Percentiles rank a stretch among this genome's conserved stretches.
These are phyloP conservation scores for Dactylorhiza incarnata DNA, from an alignment of 106 monocot genomes.

Conservation along the genomic window DNA sequence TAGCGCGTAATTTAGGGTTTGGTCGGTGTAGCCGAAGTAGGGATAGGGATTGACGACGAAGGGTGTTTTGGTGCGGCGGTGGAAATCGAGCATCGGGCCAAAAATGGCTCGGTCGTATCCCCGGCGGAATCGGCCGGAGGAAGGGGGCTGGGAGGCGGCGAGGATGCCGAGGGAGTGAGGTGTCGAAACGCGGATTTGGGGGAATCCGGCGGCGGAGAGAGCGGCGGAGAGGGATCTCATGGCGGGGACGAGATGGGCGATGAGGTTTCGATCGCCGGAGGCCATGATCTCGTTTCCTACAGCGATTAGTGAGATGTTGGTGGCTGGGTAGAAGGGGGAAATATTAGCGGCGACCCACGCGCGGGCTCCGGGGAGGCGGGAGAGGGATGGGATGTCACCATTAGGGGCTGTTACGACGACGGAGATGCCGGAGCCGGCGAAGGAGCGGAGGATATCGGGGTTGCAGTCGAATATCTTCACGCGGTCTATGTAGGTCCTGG, in stretches of 20 bases:
- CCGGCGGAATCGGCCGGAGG: slow-evolving; percentile 49
- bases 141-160: slow-evolving; percentile 52
- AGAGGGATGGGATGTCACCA: slow-evolving; percentile 55
- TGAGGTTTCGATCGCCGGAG: slow-evolving; percentile 42
- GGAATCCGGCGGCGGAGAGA: slow-evolving; percentile 25
- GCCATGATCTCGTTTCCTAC: slow-evolving; percentile 85
- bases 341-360: slow-evolving; percentile 60
- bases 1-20: slow-evolving; percentile 55
- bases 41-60: slow-evolving; percentile 92
- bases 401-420: slow-evolving; percentile 56
- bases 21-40: slow-evolving; percentile 68
- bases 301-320: slow-evolving; percentile 64
- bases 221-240: slow-evolving; percentile 64
- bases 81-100: slow-evolving; percentile 68
- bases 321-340: slow-evolving; percentile 67
- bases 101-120: slow-evolving; percentile 50
- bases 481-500: slow-evolving; percentile 53
- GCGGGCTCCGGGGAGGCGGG: slow-evolving; percentile 21
- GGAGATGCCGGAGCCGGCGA: slow-evolving; percentile 61
- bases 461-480: slow-evolving; percentile 86
- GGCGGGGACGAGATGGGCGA: slow-evolving; percentile 67
- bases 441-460: slow-evolving; percentile 72
- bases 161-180: slow-evolving; percentile 84
- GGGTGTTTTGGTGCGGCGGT: slow-evolving; percentile 45
- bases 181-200: slow-evolving; percentile 59